These are phyloP conservation scores for Colletotrichum liaoningense DNA, from an alignment of 2,329 filamentous ascomycete genomes.

Conservation along the genomic window DNA sequence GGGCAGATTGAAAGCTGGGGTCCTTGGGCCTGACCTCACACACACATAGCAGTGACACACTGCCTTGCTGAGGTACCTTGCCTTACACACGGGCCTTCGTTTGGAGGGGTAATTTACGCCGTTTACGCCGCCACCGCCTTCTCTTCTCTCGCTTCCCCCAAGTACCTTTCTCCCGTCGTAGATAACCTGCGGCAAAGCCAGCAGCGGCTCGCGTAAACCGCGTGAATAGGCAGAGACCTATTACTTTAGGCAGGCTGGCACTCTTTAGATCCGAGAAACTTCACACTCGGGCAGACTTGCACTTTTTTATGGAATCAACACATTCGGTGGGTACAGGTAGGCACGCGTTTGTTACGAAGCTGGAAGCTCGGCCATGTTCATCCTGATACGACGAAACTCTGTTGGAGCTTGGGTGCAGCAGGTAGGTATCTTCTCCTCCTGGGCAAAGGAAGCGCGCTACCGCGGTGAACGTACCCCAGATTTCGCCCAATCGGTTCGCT, in stretches of 20 bases:
- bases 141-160: neutral
- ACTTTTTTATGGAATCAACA: neutral
- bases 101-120: constrained; percentile 29
- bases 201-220: neutral
- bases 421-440: neutral
- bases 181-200: neutral
- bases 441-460: neutral
- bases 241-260: neutral
- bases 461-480: neutral
- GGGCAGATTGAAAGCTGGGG: constrained; percentile 26
- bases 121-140: constrained; percentile 23
- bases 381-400: neutral
- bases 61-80: neutral
- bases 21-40: constrained; percentile 21
- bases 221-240: neutral
- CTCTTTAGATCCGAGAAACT: neutral
- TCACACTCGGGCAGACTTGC: neutral
- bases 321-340: too few relatives aligned
- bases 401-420: neutral
- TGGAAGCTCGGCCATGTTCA: neutral
- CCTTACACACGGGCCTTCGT: neutral
- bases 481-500: neutral
- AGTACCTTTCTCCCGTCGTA: too few relatives aligned
- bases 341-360: too few relatives aligned
- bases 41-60: neutral